Evolutionary conservation across 75 land plant genomes (phyloP).

Genomic region (Gnetum montanum): DNA sequence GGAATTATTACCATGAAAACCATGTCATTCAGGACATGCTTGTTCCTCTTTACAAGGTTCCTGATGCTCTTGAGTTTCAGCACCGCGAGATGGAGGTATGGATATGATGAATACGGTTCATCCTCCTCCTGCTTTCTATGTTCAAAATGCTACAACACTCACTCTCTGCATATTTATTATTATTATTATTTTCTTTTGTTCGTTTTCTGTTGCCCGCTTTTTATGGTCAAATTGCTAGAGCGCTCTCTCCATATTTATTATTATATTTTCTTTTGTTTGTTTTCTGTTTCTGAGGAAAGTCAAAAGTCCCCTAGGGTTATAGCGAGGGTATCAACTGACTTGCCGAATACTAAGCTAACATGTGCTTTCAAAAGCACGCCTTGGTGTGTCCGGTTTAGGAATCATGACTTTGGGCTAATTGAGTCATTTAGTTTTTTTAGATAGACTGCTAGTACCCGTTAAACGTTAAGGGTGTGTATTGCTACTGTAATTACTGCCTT

Average conservation of each 20-base stretch:
- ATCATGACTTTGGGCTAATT: too few relatives aligned
- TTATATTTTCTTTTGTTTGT: neutral
- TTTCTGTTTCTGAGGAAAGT: too few relatives aligned
- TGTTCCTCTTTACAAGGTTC: constrained; percentile 87
- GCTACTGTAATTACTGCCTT: too few relatives aligned
- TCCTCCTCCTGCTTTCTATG: neutral
- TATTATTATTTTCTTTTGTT: neutral
- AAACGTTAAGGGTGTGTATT: too few relatives aligned
- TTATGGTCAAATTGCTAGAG: neutral
- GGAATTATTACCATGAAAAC: constrained; percentile 96
- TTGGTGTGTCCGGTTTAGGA: too few relatives aligned
- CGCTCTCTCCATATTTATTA: neutral
- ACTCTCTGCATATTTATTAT: neutral
- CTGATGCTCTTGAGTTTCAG: constrained; percentile 85
- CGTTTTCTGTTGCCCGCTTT: neutral
- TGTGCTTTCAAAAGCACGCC: too few relatives aligned
- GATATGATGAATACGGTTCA: neutral
- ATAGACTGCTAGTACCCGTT: too few relatives aligned
- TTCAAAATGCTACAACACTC: neutral
- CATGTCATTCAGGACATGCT: constrained; percentile 97
- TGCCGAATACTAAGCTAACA: too few relatives aligned
- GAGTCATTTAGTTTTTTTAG: too few relatives aligned
- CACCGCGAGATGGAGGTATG: constrained; percentile 92
- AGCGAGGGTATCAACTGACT: too few relatives aligned
- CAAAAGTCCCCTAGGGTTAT: too few relatives aligned